Evolutionary conservation across 1,284 basidiomycete species (phyloP).

Genomic region (Trichosporon sp.): DNA sequence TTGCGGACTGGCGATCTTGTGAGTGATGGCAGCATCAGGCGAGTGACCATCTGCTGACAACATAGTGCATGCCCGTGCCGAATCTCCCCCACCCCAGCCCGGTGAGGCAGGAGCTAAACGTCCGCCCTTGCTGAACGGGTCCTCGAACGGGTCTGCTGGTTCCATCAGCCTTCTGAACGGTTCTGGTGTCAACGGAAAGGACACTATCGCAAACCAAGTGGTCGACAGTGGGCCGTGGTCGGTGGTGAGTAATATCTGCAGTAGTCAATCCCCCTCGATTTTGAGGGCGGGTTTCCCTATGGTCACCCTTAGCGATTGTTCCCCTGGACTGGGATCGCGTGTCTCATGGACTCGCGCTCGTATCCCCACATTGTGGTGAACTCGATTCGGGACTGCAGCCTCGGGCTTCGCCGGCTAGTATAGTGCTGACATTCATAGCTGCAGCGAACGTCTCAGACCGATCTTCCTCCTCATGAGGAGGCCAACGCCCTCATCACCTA

Average conservation of each 20-base stretch:
- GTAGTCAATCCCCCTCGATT: too few relatives aligned
- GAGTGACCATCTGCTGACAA: background rate
- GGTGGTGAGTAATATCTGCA: constrained; percentile 1
- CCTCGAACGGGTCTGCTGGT: background rate
- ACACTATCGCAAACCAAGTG: background rate
- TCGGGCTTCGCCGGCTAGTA: background rate
- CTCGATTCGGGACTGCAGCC: too few relatives aligned
- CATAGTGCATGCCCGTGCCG: constrained; percentile 32
- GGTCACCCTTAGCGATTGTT: background rate
- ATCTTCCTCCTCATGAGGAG: constrained; percentile 65
- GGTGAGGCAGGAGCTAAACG: constrained; percentile 8
- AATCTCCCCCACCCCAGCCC: constrained; percentile 24
- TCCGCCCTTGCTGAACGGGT: background rate
- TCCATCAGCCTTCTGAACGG: background rate
- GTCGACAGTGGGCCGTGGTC: constrained; percentile 6
- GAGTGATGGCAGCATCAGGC: constrained; percentile 16
- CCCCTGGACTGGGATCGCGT: too few relatives aligned
- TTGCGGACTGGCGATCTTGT: constrained; percentile 40
- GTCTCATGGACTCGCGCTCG: too few relatives aligned
- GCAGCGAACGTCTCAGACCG: constrained; percentile 32
- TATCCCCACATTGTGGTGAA: too few relatives aligned
- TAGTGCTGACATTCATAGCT: background rate
- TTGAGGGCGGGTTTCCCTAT: too few relatives aligned
- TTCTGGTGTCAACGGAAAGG: background rate
- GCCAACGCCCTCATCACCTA: constrained; percentile 56